Conservation (phyloP, 768 basidiomycete genomes). For the Pisolithus marmoratus region DNA sequence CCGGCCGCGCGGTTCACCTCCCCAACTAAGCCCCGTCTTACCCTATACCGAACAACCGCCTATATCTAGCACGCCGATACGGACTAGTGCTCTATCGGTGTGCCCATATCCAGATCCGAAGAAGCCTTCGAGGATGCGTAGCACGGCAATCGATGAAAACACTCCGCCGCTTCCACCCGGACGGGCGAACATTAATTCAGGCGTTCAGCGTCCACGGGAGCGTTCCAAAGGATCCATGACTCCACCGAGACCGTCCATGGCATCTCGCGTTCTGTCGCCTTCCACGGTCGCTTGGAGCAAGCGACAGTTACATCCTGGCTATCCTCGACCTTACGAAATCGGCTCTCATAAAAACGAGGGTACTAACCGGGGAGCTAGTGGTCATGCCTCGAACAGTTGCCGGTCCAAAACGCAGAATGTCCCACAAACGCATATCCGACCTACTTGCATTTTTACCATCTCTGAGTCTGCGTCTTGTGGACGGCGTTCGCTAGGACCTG, state of each 20-base stretch:
- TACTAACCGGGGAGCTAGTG: background rate
- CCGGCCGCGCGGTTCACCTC: conserved; percentile 12
- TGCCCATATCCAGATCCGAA: background rate
- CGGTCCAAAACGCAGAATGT: background rate
- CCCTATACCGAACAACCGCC: background rate
- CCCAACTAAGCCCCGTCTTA: conserved; percentile 8
- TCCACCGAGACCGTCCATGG: background rate
- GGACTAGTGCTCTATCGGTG: background rate
- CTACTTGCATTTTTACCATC: no score
- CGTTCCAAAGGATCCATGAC: conserved; percentile 11
- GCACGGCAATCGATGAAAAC: conserved; percentile 15
- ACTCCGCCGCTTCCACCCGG: conserved; percentile 5
- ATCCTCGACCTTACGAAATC: conserved; percentile 1
- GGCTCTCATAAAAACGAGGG: background rate
- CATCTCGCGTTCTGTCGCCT: background rate
- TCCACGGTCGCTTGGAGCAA: conserved; percentile 5
- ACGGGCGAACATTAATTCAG: background rate
- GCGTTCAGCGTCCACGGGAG: conserved; percentile 8
- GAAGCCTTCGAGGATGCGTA: conserved; percentile 2
- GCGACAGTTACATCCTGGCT: background rate
- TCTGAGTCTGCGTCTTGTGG: no score
- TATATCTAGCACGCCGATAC: background rate
- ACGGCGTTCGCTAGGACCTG: background rate
- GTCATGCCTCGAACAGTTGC: background rate
- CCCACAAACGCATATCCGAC: background rate